Percentiles rank a stretch among this genome's conserved stretches.
These are phyloP conservation scores for Penicillium sp. DNA, from an alignment of 2,329 filamentous ascomycete genomes.

Conservation along the genomic window DNA sequence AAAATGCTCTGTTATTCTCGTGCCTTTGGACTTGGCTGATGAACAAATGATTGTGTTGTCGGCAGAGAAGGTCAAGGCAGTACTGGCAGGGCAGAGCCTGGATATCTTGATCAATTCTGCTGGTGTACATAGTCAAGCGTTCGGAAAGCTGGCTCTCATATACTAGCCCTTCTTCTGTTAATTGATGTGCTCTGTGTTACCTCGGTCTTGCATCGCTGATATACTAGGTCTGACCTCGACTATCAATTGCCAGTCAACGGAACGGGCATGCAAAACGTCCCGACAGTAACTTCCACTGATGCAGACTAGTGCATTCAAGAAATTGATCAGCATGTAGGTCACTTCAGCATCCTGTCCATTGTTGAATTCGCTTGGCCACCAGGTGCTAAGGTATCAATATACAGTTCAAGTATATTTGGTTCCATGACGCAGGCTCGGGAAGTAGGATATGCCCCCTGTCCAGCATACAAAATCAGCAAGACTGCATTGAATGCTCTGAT, in stretches of 20 bases:
- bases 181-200: neutral
- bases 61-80: constrained; percentile 32
- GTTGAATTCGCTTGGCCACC: neutral
- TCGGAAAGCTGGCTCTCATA: constrained; percentile 16
- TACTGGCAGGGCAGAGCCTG: constrained; percentile 37
- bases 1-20: constrained; percentile 12
- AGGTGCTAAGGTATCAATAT: constrained; percentile 11
- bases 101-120: constrained; percentile 37
- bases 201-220: neutral
- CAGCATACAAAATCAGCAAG: constrained; percentile 51
- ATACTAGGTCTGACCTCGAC: constrained; percentile 17
- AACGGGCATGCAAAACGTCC: constrained; percentile 35
- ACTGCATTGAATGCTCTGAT: constrained; percentile 52
- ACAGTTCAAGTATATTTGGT: constrained; percentile 43
- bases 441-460: constrained; percentile 26
- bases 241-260: constrained; percentile 44
- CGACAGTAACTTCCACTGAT: constrained; percentile 33
- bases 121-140: constrained; percentile 21
- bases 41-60: constrained; percentile 38
- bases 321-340: neutral
- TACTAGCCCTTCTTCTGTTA: neutral
- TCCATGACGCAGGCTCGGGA: constrained; percentile 34
- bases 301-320: neutral
- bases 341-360: neutral
- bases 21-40: constrained; percentile 41